Evolutionary conservation across 1,139 yeast genomes (phyloP), one percentile per base, ranked within the genome.

Genomic region (Sugiyamaella xylanicola): DNA sequence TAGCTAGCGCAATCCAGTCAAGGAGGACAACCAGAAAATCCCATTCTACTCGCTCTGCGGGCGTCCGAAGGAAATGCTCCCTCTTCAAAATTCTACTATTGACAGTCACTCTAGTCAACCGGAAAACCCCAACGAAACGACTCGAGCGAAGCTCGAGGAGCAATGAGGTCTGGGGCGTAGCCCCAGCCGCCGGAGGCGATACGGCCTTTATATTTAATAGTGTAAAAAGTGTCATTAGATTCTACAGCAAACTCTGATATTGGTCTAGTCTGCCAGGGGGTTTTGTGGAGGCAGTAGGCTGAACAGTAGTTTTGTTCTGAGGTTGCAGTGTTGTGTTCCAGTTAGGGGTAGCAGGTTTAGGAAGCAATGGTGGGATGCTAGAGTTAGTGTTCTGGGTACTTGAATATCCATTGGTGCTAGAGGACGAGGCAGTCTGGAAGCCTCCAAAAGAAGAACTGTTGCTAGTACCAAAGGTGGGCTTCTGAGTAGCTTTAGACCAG

Each of bases 201-300:
- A 5, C 5, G 32, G 19, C n/a, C n/a, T n/a, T n/a, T n/a, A n/a
- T n/a, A n/a, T n/a, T n/a, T 36, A 21, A 32, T 16, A 37, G 51
- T 29, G 15, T n/a, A 40, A 5, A 8, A 16, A 25, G 29, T 51
- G 48, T 17, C 42, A 22, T 50, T 41, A 35, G n/a, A 21, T 49
- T 32, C 48, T 57, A 64, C 22, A 62, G 51, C 17, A 64, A 47
- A 51, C 68, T 63, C 42, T 63, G 65, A 46, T 61, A 63, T 41
- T 61, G 66, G 36, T 59, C 61, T 48, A 64, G 53, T 17, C 59
- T 52, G 7, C 54, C 50, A n/a, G 55, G 20, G 36, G 54, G 48
- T 36, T 51, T 25, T 29, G 54, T 46, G n/a, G n/a, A 11, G 37
- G 19, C 32, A 49, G 29, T 21, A 42, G 39, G 51, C 54, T 37